phyloP scores from a whole-genome alignment of 202 grass and related monocot species.

The Sporobolus alterniflorus region DNA sequence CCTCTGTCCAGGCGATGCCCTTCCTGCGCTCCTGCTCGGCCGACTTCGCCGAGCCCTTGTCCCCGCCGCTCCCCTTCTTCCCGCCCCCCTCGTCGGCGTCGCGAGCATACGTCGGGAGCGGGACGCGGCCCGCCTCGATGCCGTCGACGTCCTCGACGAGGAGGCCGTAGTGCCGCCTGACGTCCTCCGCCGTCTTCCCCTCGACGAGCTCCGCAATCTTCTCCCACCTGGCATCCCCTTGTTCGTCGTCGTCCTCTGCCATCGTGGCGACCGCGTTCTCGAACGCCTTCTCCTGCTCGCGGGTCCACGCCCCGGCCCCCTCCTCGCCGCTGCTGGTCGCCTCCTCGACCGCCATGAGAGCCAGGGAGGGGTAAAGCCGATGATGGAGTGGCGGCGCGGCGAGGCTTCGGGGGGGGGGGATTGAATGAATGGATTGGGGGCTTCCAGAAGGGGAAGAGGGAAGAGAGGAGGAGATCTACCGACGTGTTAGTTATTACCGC shows the following conservation, averaged over 20 bases:
- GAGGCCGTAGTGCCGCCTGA: conserved; percentile 81
- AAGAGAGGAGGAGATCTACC: conserved; percentile 39
- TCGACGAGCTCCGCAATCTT: conserved; percentile 40
- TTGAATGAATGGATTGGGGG: no score
- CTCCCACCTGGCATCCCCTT: conserved; percentile 61
- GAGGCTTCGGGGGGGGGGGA: conserved; percentile 24
- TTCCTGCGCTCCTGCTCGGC: conserved; percentile 91
- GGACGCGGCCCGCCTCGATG: conserved; percentile 83
- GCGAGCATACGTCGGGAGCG: conserved; percentile 65
- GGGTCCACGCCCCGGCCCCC: conserved; percentile 54
- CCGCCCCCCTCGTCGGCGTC: conserved; percentile 40
- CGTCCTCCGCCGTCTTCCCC: conserved; percentile 73
- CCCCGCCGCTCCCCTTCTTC: conserved; percentile 64
- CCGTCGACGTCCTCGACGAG: conserved; percentile 76
- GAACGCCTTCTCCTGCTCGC: conserved; percentile 93
- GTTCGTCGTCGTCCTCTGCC: conserved; percentile 51
- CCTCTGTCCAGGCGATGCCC: conserved; percentile 97
- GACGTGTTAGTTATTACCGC: no score
- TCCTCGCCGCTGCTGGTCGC: conserved; percentile 61
- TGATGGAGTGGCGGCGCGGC: conserved; percentile 22
- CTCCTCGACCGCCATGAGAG: conserved; percentile 68
- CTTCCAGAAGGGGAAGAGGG: no score
- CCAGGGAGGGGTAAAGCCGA: no score
- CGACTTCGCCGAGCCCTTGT: conserved; percentile 62
- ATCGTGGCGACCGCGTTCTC: conserved; percentile 78